Evolutionary conservation across 495 filamentous ascomycete genomes (phyloP), one percentile per base, ranked within the genome.

Genomic region (Articulospora tetracladia): DNA sequence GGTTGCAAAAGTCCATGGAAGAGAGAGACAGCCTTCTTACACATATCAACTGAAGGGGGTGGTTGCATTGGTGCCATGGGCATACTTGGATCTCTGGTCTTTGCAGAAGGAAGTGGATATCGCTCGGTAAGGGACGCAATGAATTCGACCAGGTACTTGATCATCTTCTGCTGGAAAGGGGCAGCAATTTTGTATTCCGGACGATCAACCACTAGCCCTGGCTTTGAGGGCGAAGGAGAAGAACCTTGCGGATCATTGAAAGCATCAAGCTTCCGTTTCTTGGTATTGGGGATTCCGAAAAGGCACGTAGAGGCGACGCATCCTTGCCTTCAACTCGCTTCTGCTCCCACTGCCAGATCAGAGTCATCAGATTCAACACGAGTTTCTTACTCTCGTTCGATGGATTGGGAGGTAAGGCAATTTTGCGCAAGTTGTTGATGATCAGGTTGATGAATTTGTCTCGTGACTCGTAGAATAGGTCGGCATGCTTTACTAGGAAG

Each of bases 341-440:
- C 67, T 94, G 81, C 69, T 99, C 95, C 94, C 95, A 99, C 46
- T 86, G 80, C 86, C 91, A 92, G 61, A 98, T 90, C 53, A 98
- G 70, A 59, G 81, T 86, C 71, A 98, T 93, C 62, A 99, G 80
- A 62, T 92, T 93, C 27, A 99, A 79, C 0, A 90, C 93, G 3
- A 97, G 79, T 69, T 92, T 96, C 73, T 94, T 95, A 73, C 86
- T 91, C 68, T 99, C 95, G 53, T 92, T 93, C 0, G 92, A 96
- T 6, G 90, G 86, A 55, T 88, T 95, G 7, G 91, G 86, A 22
- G 89, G 87, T 32, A 85, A 80, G 1, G 93, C 91, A 62, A 98
- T 91, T 71, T 97, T 98, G 30, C 87, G 81, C 22, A 99, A 76
- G 2, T 90, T 93, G 11, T 86, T 86, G 58, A 98, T 93, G 64